Conservation (phyloP, 805 yeast genomes). For the Suhomyces sp. region DNA sequence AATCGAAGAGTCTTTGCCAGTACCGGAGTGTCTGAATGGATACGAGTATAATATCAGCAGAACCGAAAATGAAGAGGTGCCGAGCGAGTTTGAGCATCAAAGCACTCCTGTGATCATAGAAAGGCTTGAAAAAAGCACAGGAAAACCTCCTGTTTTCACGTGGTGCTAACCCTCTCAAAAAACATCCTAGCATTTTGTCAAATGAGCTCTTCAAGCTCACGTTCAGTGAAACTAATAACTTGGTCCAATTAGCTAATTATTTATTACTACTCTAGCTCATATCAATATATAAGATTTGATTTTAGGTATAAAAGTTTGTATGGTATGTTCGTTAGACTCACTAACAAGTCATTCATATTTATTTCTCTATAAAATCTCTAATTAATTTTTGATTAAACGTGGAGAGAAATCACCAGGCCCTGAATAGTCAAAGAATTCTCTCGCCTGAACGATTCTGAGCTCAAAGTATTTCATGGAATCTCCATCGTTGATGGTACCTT, state of each 20-base stretch:
- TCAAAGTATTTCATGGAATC: conserved; percentile 70
- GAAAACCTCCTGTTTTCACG: conserved; percentile 63
- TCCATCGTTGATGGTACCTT: conserved; percentile 54
- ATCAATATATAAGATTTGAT: no score
- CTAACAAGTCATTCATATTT: neutral
- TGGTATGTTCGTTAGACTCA: no score
- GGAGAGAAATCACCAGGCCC: conserved; percentile 21
- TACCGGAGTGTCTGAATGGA: conserved; percentile 6
- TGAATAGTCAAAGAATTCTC: conserved; percentile 33
- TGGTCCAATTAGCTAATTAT: neutral
- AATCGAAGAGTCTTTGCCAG: neutral
- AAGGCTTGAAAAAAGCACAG: conserved; percentile 51
- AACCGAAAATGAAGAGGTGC: neutral
- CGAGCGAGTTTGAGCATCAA: neutral
- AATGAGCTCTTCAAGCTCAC: no score
- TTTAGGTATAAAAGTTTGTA: no score
- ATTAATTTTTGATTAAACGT: neutral
- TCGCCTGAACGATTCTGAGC: conserved; percentile 61
- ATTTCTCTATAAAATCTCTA: neutral
- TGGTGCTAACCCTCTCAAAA: conserved; percentile 61
- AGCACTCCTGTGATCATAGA: conserved; percentile 54
- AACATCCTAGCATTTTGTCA: no score
- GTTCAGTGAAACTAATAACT: no score
- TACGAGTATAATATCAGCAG: conserved; percentile 9
- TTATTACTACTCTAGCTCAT: neutral